Percentiles rank a stretch among this genome's conserved stretches.
Evolutionary conservation across 306 rosid genomes (phyloP).

Genomic region (Dalbergia cultrata): DNA sequence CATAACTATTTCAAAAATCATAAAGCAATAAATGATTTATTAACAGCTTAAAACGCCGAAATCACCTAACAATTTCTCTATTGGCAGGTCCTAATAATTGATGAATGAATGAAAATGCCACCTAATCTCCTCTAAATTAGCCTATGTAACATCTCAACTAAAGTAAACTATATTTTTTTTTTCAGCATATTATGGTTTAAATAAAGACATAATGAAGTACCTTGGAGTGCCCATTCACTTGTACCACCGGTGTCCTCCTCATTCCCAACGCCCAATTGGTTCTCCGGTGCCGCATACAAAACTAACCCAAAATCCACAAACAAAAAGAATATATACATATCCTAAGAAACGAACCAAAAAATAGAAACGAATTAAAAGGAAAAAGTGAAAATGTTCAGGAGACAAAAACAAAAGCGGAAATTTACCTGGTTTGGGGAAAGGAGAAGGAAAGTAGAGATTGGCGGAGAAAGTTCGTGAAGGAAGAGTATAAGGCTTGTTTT

Average conservation of each 20-base stretch:
- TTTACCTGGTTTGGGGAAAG: slow-evolving; percentile 50
- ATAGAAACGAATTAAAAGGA: not conserved
- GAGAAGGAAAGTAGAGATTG: slow-evolving; percentile 45
- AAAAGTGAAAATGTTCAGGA: not conserved
- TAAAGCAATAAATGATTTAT: no score
- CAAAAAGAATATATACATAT: not conserved
- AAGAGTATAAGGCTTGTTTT: slow-evolving; percentile 7
- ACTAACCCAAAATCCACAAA: slow-evolving; percentile 53
- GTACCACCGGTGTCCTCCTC: slow-evolving; percentile 57
- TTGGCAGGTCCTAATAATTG: not conserved
- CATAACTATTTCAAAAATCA: no score
- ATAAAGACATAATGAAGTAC: slow-evolving; percentile 43
- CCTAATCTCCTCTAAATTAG: not conserved
- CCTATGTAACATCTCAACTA: not conserved
- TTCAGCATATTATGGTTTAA: not conserved
- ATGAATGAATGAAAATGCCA: slow-evolving; percentile 1
- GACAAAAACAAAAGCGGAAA: not conserved
- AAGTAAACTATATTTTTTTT: not conserved
- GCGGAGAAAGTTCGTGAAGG: slow-evolving; percentile 43
- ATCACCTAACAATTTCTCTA: no score
- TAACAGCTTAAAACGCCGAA: no score
- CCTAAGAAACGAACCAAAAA: not conserved
- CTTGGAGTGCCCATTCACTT: slow-evolving; percentile 87
- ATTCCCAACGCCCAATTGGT: slow-evolving; percentile 62
- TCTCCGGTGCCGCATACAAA: slow-evolving; percentile 70